phyloP scores from a whole-genome alignment of 805 yeast genomes.

The Candida dajiaensis region DNA sequence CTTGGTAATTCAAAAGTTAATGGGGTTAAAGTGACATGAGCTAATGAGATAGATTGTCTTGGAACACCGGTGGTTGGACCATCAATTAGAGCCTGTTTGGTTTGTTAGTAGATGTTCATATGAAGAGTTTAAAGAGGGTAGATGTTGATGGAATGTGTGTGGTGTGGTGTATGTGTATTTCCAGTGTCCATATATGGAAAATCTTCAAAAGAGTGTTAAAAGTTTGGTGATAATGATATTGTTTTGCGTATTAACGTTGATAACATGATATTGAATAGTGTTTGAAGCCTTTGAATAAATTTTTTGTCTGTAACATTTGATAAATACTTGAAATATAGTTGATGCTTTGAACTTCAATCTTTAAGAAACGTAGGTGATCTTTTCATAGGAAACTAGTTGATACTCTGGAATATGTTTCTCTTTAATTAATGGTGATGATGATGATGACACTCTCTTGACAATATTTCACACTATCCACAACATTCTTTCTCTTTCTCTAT shows the following conservation, averaged over 20 bases:
- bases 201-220: too few relatives aligned
- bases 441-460: neutral
- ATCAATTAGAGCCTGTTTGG: conserved; percentile 74
- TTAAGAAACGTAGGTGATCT: too few relatives aligned
- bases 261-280: too few relatives aligned
- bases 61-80: conserved; percentile 88
- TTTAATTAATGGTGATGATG: neutral
- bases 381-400: neutral
- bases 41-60: conserved; percentile 88
- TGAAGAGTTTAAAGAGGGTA: neutral
- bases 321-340: too few relatives aligned
- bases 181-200: neutral
- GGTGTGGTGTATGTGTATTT: neutral
- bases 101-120: conserved; percentile 22
- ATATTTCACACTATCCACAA: neutral
- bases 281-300: too few relatives aligned
- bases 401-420: neutral
- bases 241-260: too few relatives aligned
- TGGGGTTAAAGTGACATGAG: conserved; percentile 89
- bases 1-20: conserved; percentile 87
- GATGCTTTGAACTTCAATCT: too few relatives aligned
- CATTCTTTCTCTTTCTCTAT: neutral
- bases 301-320: too few relatives aligned
- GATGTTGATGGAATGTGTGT: too few relatives aligned
- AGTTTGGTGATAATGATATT: too few relatives aligned